Conservation (phyloP, 192 early-diverging fungal genomes). For the Coemansia sp. region DNA sequence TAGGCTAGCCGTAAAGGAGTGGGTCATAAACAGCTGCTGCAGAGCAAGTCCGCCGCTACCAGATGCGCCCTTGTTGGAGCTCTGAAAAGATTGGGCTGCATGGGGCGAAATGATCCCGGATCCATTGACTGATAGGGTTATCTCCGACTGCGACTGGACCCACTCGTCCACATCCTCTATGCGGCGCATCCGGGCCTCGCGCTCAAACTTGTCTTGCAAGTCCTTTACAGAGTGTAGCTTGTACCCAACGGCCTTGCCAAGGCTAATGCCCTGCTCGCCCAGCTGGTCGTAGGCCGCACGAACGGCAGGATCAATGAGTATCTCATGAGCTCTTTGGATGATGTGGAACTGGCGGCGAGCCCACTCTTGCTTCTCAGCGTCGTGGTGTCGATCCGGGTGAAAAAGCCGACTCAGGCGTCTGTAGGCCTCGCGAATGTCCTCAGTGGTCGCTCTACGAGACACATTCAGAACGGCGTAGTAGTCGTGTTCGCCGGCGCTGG, state of each 20-base stretch:
- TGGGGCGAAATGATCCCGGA: neutral
- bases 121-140: conserved; percentile 17
- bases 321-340: conserved; percentile 82
- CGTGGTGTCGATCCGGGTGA: conserved; percentile 78
- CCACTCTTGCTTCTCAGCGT: conserved; percentile 61
- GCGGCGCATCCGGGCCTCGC: conserved; percentile 60
- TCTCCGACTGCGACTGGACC: conserved; percentile 62
- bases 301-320: conserved; percentile 76
- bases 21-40: conserved; percentile 44
- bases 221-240: conserved; percentile 70
- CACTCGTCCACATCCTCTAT: conserved; percentile 68
- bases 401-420: conserved; percentile 72
- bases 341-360: conserved; percentile 76
- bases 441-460: conserved; percentile 59
- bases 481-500: conserved; percentile 38
- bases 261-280: conserved; percentile 83
- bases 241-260: conserved; percentile 65
- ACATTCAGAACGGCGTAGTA: conserved; percentile 73
- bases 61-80: neutral
- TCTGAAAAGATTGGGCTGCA: neutral
- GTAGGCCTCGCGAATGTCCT: conserved; percentile 74
- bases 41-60: neutral
- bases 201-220: conserved; percentile 70
- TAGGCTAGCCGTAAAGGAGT: conserved; percentile 68
- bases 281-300: conserved; percentile 90